Evolutionary conservation across 441 rosid genomes (phyloP).

Genomic region (Gossypium davidsonii): DNA sequence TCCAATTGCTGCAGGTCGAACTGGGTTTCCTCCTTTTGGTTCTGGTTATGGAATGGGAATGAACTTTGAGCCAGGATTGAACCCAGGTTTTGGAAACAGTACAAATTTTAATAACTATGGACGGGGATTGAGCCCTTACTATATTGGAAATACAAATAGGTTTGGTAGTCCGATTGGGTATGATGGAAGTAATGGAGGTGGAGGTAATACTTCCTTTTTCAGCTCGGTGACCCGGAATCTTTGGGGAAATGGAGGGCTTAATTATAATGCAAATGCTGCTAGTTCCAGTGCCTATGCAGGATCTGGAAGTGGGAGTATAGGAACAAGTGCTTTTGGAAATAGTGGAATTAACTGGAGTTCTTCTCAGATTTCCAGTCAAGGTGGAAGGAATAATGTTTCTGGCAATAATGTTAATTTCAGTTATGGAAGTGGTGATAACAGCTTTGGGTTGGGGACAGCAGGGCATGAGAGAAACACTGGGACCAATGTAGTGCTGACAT

Average conservation of each 20-base stretch:
- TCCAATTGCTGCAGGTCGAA: conserved; percentile 63
- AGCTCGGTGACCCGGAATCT: conserved; percentile 70
- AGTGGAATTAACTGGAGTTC: conserved; percentile 62
- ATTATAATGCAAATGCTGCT: conserved; percentile 43
- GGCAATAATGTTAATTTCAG: conserved; percentile 46
- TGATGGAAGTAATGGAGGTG: conserved; percentile 66
- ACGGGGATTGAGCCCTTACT: conserved; percentile 78
- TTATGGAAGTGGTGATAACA: conserved; percentile 65
- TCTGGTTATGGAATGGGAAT: conserved; percentile 67
- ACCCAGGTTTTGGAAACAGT: conserved; percentile 56
- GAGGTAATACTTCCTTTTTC: conserved; percentile 75
- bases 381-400: conserved; percentile 51
- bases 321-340: conserved; percentile 50
- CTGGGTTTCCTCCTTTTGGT: conserved; percentile 64
- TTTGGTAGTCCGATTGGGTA: conserved; percentile 55
- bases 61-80: conserved; percentile 72
- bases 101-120: conserved; percentile 55
- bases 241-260: conserved; percentile 83
- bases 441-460: conserved; percentile 47
- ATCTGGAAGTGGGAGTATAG: conserved; percentile 53
- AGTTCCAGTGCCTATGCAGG: conserved; percentile 53
- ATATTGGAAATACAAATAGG: conserved; percentile 66
- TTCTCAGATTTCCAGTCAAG: conserved; percentile 43
- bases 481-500: conserved; percentile 40
- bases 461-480: conserved; percentile 67